phyloP scores from a whole-genome alignment of 768 basidiomycete species.

The Chiua virens region DNA sequence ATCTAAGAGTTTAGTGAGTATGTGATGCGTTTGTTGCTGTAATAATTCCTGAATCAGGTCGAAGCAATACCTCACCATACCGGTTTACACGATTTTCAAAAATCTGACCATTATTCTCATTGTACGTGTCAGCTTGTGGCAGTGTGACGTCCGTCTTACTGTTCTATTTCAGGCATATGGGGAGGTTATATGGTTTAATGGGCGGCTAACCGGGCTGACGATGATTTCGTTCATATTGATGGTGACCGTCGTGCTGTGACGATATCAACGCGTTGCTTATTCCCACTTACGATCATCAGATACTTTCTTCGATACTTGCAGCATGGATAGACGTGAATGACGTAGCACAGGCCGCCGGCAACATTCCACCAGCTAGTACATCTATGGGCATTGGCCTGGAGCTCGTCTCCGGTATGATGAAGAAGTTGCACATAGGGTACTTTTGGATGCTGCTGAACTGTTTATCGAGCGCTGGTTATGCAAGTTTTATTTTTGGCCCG shows the following conservation, averaged over 20 bases:
- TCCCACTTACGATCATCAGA: constrained; percentile 41
- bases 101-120: constrained; percentile 99
- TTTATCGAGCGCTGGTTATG: constrained; percentile 85
- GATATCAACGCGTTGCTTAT: not conserved
- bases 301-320: constrained; percentile 92
- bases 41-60: not conserved
- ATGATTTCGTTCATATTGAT: constrained; percentile 90
- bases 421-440: constrained; percentile 77
- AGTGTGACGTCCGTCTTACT: not conserved
- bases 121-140: constrained; percentile 44
- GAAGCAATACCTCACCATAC: constrained; percentile 96
- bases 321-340: constrained; percentile 84
- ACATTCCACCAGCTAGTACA: constrained; percentile 26
- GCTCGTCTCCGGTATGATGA: constrained; percentile 46
- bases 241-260: constrained; percentile 45
- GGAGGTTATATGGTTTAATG: constrained; percentile 96
- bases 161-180: constrained; percentile 76
- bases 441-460: constrained; percentile 97
- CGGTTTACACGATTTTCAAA: constrained; percentile 99
- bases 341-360: constrained; percentile 30
- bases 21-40: not conserved
- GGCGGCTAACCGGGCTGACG: constrained; percentile 82
- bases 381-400: constrained; percentile 29
- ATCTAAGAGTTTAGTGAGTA: constrained; percentile 91
- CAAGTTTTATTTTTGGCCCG: constrained; percentile 37